These are phyloP conservation scores for Globisporangium middletonii DNA, from an alignment of 352 stramenopile species.

Conservation along the genomic window DNA sequence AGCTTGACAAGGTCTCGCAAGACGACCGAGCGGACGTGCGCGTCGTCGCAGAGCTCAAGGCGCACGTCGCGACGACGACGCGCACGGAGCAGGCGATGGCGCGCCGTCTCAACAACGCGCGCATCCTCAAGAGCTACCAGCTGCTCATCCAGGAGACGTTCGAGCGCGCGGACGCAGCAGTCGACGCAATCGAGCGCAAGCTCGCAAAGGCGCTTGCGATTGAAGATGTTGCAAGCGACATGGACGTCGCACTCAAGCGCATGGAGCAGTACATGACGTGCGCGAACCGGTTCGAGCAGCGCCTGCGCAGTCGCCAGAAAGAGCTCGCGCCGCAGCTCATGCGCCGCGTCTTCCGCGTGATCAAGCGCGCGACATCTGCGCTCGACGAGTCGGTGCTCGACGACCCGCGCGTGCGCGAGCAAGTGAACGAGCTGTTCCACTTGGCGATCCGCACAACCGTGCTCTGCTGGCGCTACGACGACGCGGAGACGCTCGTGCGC, in stretches of 20 bases:
- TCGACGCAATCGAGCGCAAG: conserved; percentile 42
- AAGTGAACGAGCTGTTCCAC: conserved; percentile 49
- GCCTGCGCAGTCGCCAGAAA: conserved; percentile 42
- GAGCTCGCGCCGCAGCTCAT: conserved; percentile 56
- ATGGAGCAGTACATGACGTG: conserved; percentile 79
- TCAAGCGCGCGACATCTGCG: conserved; percentile 27
- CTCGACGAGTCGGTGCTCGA: conserved; percentile 11
- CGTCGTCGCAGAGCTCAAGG: conserved; percentile 15
- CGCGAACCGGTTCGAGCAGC: conserved; percentile 47
- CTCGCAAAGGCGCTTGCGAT: conserved; percentile 19
- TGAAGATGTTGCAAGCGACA: conserved; percentile 29
- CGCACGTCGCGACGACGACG: conserved; percentile 16
- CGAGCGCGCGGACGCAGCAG: conserved; percentile 30
- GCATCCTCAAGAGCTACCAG: conserved; percentile 36
- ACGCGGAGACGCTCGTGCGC: conserved; percentile 41
- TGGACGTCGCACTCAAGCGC: conserved; percentile 51
- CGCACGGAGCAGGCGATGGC: conserved; percentile 31
- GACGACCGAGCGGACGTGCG: conserved; percentile 17
- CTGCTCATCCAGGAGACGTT: conserved; percentile 47
- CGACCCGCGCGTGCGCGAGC: conserved; percentile 17
- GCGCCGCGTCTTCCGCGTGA: conserved; percentile 50
- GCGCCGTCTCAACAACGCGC: conserved; percentile 32
- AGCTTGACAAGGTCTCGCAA: conserved; percentile 8
- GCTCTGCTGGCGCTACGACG: conserved; percentile 53
- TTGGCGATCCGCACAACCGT: conserved; percentile 48